Base-by-base conservation (phyloP, 108 stramenopile species). In the Phaeodactylum tricornutum region DNA sequence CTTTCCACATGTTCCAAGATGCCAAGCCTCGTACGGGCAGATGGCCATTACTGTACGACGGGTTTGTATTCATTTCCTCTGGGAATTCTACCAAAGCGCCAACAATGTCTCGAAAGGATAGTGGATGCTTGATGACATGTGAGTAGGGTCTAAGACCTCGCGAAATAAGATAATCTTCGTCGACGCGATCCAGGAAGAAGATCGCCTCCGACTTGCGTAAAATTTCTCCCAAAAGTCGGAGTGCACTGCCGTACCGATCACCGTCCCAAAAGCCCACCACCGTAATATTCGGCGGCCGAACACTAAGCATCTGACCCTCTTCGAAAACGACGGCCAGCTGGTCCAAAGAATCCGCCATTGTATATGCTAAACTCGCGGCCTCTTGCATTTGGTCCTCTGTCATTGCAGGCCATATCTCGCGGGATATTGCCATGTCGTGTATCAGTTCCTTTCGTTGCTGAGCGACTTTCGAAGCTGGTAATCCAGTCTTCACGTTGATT, bases 1-100 rank as follows among this genome's bases (percentile, higher is more conserved):
- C 79, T 26, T 65, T 58, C 76, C 74, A 78, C 74, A 81, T 73
- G 26, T 85, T 85, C 74, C 76, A 85, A 6, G 48, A 28, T 11
- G 43, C 29, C 11, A 75, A 53, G 9, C 41, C 47, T 32, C 53
- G 30, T 1, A 24, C 55, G 6, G 62, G 43, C 14, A 82, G 53
- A 24, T 45, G 30, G 1, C 77, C 77, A 41, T 60, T 27, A 2
- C 35, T 32, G 29, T 21, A 19, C 1, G 33, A 29, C n/a, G n/a
- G n/a, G n/a, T n/a, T n/a, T n/a, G n/a, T n/a, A 47, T 22, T n/a
- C 9, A 47, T 20, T 35, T 48, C 23, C 54, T 34, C 47, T n/a
- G 22, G 43, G 64, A 40, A 24, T 55, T 73, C 25, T 58, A 66
- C 29, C 6, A 77, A 48, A n/a, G 67, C 67, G 2, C 57, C 29